These are phyloP conservation scores for Colletotrichum theobromicola DNA, from an alignment of 2,329 filamentous ascomycete species.

Conservation along the genomic window DNA sequence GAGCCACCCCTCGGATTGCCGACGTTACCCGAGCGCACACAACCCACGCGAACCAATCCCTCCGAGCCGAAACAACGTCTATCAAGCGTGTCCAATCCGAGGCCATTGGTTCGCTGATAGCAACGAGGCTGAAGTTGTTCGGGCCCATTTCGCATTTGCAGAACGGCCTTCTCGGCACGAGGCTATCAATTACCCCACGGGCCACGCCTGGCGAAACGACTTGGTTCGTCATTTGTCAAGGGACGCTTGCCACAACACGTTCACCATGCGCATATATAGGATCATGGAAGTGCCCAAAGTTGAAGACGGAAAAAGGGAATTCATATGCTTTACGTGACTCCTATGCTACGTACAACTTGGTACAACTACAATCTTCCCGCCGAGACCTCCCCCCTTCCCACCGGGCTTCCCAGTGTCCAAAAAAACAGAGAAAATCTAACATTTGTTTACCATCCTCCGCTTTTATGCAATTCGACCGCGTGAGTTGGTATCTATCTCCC, in stretches of 20 bases:
- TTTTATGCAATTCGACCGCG: conserved; percentile 17
- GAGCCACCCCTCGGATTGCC: conserved; percentile 13
- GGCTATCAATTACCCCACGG: neutral
- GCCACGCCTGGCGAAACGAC: neutral
- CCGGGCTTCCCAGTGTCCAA: conserved; percentile 16
- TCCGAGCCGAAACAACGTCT: conserved; percentile 9
- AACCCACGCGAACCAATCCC: neutral
- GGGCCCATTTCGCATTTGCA: neutral
- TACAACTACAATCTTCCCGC: conserved; percentile 23
- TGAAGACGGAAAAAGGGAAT: conserved; percentile 14
- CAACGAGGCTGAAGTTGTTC: neutral
- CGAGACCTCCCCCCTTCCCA: neutral
- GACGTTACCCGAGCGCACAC: conserved; percentile 8
- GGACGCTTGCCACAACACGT: neutral
- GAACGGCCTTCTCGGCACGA: neutral
- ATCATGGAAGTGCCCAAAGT: neutral
- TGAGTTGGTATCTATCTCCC: conserved; percentile 15
- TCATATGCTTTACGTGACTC: conserved; percentile 26
- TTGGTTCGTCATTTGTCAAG: neutral
- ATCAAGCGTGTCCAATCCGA: neutral
- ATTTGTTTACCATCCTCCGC: neutral
- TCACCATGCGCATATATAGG: neutral
- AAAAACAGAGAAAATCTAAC: conserved; percentile 19
- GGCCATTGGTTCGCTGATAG: neutral
- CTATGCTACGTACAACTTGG: conserved; percentile 25